A percentile compares a stretch with the other conserved stretches of the same genome.
Evolutionary conservation across 768 basidiomycete genomes (phyloP).

Genomic region (Mycena sanguinolenta): DNA sequence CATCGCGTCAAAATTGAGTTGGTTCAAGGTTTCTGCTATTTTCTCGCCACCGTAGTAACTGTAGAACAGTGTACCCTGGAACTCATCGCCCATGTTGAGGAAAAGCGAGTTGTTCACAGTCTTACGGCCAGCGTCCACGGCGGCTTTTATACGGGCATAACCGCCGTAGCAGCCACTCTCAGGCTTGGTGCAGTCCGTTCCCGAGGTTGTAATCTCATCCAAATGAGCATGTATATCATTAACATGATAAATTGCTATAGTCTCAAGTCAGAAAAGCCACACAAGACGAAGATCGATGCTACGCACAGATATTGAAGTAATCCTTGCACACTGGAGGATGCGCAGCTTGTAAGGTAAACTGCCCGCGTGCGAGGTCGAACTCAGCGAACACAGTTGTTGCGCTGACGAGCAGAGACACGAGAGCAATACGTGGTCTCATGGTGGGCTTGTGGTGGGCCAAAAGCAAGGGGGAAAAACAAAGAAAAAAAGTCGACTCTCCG

Average conservation of each 20-base stretch:
- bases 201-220: slow-evolving; percentile 53
- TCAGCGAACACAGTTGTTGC: slow-evolving; percentile 10
- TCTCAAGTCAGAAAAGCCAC: slow-evolving; percentile 10
- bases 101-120: slow-evolving; percentile 53
- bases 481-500: not conserved
- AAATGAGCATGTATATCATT: slow-evolving; percentile 62
- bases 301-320: slow-evolving; percentile 28
- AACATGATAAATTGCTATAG: slow-evolving; percentile 51
- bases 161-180: slow-evolving; percentile 56
- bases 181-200: slow-evolving; percentile 53
- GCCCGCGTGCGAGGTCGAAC: slow-evolving; percentile 4
- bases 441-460: slow-evolving; percentile 13
- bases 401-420: slow-evolving; percentile 8
- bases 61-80: slow-evolving; percentile 62
- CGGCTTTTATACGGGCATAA: slow-evolving; percentile 57
- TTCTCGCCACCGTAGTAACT: slow-evolving; percentile 58
- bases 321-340: slow-evolving; percentile 5
- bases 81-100: slow-evolving; percentile 63
- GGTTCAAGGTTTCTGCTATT: slow-evolving; percentile 57
- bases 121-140: slow-evolving; percentile 49
- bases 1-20: slow-evolving; percentile 59
- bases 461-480: slow-evolving; percentile 3
- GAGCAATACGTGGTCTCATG: slow-evolving; percentile 14
- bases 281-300: not conserved
- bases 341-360: not conserved